phyloP scores from a whole-genome alignment of 805 yeast genomes.

The Candida glaebosa region DNA sequence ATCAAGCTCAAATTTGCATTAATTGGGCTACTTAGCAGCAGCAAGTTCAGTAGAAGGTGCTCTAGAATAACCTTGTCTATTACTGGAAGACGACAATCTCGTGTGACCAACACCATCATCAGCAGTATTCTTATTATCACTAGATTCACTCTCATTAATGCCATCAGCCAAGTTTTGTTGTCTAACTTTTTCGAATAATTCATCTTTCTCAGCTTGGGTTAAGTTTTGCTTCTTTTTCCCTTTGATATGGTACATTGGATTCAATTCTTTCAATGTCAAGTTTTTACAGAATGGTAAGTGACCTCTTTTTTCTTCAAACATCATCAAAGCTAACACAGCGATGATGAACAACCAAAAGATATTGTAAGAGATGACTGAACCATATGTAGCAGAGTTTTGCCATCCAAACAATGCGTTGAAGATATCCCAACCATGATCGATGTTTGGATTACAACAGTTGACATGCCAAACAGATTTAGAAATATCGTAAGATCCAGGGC shows the following conservation, averaged over 20 bases:
- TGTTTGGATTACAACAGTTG: conserved; percentile 93
- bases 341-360: conserved; percentile 67
- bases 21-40: background rate
- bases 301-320: conserved; percentile 80
- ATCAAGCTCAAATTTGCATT: background rate
- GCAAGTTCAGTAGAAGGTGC: background rate
- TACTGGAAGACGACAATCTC: background rate
- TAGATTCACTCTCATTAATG: background rate
- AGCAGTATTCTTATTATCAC: background rate
- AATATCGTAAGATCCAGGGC: conserved; percentile 93
- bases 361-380: conserved; percentile 86
- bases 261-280: conserved; percentile 42
- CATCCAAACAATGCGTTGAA: conserved; percentile 93
- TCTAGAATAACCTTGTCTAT: background rate
- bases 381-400: conserved; percentile 95
- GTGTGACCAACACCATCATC: background rate
- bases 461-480: conserved; percentile 86
- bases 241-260: conserved; percentile 73
- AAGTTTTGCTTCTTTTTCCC: conserved; percentile 52
- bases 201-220: conserved; percentile 29
- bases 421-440: conserved; percentile 94
- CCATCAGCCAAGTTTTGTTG: background rate
- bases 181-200: conserved; percentile 21
- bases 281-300: conserved; percentile 68
- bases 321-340: conserved; percentile 56